Evolutionary conservation across 176 grass and related monocot genomes (phyloP).

Genomic region (Zea mays): Zm-B73-REFERENCE-NAM-5.0 NC_050098.1:72007501-72008000

Average conservation of each 20-base stretch:
- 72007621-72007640: neutral
- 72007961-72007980: neutral
- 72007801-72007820: neutral
- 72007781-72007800: neutral
- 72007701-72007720: neutral
- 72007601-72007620: neutral
- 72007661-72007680: conserved; percentile 7
- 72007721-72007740: neutral
- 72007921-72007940: too few species aligned
- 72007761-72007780: neutral
- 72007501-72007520: neutral
- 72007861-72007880: neutral
- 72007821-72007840: neutral
- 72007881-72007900: too few species aligned
- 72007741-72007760: neutral
- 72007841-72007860: neutral
- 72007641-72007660: neutral
- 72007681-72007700: neutral
- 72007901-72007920: too few species aligned
- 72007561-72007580: neutral
- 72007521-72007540: neutral
- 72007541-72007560: neutral
- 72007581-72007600: neutral
- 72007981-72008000: conserved; percentile 5
- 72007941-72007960: too few species aligned